Conservation (phyloP, 2,329 filamentous ascomycete species). For the Epichloe glyceriae region DNA sequence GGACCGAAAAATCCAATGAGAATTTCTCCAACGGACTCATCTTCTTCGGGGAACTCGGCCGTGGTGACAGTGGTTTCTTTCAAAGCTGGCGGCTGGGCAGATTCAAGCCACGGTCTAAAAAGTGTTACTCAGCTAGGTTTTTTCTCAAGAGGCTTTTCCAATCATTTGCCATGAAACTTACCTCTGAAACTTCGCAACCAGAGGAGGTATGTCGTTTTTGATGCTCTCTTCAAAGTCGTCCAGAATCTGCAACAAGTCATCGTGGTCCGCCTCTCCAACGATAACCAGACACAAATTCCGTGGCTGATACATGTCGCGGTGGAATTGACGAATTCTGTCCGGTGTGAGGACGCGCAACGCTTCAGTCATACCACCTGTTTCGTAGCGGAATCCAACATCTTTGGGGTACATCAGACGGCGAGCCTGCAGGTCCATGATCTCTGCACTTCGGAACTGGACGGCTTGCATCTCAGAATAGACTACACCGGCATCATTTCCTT, state of each 20-base stretch:
- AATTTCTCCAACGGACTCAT: constrained; percentile 85
- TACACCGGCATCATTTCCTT: constrained; percentile 88
- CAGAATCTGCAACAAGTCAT: constrained; percentile 65
- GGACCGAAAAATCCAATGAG: constrained; percentile 80
- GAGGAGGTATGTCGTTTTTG: constrained; percentile 63
- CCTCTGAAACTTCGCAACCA: constrained; percentile 64
- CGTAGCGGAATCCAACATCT: constrained; percentile 85
- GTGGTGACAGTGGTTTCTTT: constrained; percentile 60
- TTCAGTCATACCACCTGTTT: constrained; percentile 97
- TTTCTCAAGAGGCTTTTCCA: no score
- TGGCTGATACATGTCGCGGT: constrained; percentile 94
- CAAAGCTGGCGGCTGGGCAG: constrained; percentile 60
- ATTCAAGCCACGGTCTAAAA: constrained; percentile 71
- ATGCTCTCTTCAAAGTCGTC: constrained; percentile 84
- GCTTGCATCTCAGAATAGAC: constrained; percentile 99
- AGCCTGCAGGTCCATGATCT: constrained; percentile 78
- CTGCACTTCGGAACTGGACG: constrained; percentile 69
- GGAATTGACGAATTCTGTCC: constrained; percentile 86
- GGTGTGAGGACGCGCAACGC: constrained; percentile 74
- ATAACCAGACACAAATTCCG: constrained; percentile 87
- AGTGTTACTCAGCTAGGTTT: background rate
- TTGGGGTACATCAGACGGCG: constrained; percentile 75
- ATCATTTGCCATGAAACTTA: constrained; percentile 9
- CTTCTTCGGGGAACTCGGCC: constrained; percentile 89
- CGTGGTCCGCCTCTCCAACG: constrained; percentile 81